phyloP scores from a whole-genome alignment of 2,329 filamentous ascomycete species.

The Colletotrichum abscissum region DNA sequence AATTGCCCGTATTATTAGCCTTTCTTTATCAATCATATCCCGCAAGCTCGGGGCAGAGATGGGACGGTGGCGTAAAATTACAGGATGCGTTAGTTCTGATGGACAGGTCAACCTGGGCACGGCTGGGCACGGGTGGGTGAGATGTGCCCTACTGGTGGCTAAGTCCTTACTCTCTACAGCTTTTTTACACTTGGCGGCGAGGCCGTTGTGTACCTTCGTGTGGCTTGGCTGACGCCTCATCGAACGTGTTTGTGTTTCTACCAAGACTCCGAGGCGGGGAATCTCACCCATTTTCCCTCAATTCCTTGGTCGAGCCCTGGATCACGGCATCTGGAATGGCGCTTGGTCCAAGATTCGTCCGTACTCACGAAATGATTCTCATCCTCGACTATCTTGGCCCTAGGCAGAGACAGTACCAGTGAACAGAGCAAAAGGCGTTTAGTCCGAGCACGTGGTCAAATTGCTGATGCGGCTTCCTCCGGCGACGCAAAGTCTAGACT shows the following conservation, averaged over 20 bases:
- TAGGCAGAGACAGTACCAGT: neutral
- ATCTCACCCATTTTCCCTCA: neutral
- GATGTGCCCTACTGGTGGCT: neutral
- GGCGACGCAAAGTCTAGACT: neutral
- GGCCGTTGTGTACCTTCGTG: neutral
- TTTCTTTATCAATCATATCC: neutral
- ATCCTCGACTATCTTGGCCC: neutral
- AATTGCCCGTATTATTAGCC: neutral
- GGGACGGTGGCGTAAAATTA: neutral
- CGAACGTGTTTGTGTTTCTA: constrained; percentile 24
- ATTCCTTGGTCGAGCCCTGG: neutral
- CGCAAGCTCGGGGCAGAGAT: neutral
- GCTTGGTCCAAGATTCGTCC: neutral
- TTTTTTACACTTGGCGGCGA: neutral
- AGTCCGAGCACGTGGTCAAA: neutral
- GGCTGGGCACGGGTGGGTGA: neutral
- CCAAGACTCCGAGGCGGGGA: constrained; percentile 7
- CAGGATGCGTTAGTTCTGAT: neutral
- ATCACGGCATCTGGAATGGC: neutral
- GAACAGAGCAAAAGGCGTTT: neutral
- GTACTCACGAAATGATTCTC: neutral
- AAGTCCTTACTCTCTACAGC: neutral
- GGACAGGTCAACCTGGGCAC: neutral
- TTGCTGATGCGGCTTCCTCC: neutral
- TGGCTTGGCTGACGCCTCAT: constrained; percentile 30